A percentile compares a stretch with the other conserved stretches of the same genome.
phyloP scores from a whole-genome alignment of 352 stramenopile genomes.

The Hyaloperonospora brassicae region DNA sequence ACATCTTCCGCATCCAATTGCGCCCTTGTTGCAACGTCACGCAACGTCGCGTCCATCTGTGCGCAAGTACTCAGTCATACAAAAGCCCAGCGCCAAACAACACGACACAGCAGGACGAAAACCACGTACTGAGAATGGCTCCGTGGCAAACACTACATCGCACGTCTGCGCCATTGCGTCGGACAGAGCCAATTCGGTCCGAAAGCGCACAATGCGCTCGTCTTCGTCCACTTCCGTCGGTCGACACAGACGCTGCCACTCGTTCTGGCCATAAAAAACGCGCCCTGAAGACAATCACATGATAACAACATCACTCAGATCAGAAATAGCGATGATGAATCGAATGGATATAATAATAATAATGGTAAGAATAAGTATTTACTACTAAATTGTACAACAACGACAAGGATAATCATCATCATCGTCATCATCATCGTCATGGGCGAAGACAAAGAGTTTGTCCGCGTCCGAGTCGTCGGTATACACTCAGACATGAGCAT shows the following conservation, averaged over 20 bases:
- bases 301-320: slow-evolving; percentile 5
- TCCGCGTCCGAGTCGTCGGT: too few relatives aligned
- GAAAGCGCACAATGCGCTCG: slow-evolving; percentile 59
- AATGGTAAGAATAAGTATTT: too few relatives aligned
- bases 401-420: too few relatives aligned
- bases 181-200: slow-evolving; percentile 62
- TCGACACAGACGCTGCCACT: slow-evolving; percentile 63
- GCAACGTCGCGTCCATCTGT: slow-evolving; percentile 48
- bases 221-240: slow-evolving; percentile 46
- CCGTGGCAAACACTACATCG: slow-evolving; percentile 73
- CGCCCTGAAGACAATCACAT: slow-evolving; percentile 42
- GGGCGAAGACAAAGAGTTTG: too few relatives aligned
- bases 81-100: background rate
- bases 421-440: too few relatives aligned
- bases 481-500: slow-evolving; percentile 3
- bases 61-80: background rate
- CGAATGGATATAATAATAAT: too few relatives aligned
- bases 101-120: background rate
- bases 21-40: slow-evolving; percentile 46
- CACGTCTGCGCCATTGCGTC: slow-evolving; percentile 50
- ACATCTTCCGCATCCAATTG: slow-evolving; percentile 40
- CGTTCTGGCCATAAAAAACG: slow-evolving; percentile 57
- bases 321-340: too few relatives aligned
- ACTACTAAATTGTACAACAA: too few relatives aligned
- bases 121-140: slow-evolving; percentile 47